Conservation (phyloP, 495 filamentous ascomycete genomes). For the Penicillium soppii region DNA sequence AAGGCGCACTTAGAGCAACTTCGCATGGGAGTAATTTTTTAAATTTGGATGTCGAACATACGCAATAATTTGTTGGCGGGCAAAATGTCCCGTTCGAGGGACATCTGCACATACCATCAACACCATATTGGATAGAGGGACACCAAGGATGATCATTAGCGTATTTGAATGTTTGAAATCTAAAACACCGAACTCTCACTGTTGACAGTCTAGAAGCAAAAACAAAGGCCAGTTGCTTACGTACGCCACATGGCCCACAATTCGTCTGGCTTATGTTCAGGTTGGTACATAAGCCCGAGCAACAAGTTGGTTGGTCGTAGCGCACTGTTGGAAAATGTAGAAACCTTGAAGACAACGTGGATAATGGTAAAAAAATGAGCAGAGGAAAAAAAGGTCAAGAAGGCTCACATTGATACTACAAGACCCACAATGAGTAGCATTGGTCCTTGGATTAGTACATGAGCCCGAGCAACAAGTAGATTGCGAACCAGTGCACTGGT, state of each 20-base stretch:
- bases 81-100: neutral
- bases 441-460: neutral
- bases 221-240: too few species aligned
- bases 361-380: too few species aligned
- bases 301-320: neutral
- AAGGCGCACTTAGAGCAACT: neutral
- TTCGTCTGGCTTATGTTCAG: neutral
- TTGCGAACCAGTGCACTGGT: neutral
- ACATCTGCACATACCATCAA: neutral
- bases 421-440: neutral
- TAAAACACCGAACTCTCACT: too few species aligned
- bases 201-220: too few species aligned
- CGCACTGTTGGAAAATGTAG: too few species aligned
- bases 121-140: neutral
- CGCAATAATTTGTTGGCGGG: neutral
- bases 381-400: too few species aligned
- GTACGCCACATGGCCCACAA: neutral
- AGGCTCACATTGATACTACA: neutral
- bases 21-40: too few species aligned
- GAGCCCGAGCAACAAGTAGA: neutral
- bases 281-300: neutral
- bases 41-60: neutral
- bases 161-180: too few species aligned
- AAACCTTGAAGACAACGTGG: neutral
- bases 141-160: too few species aligned